Conservation (phyloP, 495 filamentous ascomycete species). For the Durotheca rogersii region DNA sequence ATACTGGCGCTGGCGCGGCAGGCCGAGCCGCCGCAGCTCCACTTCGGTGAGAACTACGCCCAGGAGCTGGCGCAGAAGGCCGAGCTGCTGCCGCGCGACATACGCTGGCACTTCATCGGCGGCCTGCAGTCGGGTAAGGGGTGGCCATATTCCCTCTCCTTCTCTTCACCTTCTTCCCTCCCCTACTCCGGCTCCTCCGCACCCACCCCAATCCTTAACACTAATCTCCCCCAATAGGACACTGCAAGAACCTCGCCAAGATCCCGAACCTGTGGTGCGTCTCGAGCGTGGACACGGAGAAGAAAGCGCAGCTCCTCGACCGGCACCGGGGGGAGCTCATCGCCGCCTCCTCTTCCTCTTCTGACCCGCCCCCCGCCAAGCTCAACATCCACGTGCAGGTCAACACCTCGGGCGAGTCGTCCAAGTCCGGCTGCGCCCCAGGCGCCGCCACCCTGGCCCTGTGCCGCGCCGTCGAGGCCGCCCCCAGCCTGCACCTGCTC, state of each 20-base stretch:
- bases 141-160: background rate
- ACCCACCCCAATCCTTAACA: background rate
- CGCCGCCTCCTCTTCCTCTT: conserved; percentile 19
- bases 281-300: conserved; percentile 80
- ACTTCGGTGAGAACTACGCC: conserved; percentile 97
- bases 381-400: conserved; percentile 86
- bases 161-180: too few relatives aligned
- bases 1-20: conserved; percentile 73
- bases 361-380: conserved; percentile 37
- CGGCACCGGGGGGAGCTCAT: conserved; percentile 66
- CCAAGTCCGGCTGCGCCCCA: conserved; percentile 80
- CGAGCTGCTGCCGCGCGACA: conserved; percentile 66
- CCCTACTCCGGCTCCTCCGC: too few relatives aligned
- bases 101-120: conserved; percentile 96
- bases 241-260: conserved; percentile 82
- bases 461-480: conserved; percentile 62
- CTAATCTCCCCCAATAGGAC: conserved; percentile 54
- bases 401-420: conserved; percentile 87
- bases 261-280: conserved; percentile 93
- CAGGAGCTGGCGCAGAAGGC: conserved; percentile 91
- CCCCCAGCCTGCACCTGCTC: conserved; percentile 69
- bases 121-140: conserved; percentile 67
- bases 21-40: conserved; percentile 58
- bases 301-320: conserved; percentile 81
- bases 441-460: conserved; percentile 57